Evolutionary conservation across 2,329 filamentous ascomycete genomes (phyloP).

Genomic region (Xenosphaeropsis pyriputrescens): DNA sequence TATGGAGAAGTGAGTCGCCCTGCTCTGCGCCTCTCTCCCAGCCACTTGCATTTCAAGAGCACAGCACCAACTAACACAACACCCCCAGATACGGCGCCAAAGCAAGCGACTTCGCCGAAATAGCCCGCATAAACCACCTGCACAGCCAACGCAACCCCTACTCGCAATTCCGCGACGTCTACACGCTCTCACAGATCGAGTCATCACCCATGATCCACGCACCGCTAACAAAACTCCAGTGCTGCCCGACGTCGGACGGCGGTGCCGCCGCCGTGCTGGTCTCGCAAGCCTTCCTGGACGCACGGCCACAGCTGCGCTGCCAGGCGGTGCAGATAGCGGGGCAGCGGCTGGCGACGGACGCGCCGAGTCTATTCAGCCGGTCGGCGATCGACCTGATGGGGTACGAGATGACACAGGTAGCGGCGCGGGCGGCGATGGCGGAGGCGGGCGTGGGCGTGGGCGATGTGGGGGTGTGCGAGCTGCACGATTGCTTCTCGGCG

Average conservation of each 20-base stretch:
- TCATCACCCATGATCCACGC: constrained; percentile 64
- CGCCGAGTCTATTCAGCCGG: constrained; percentile 61
- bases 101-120: constrained; percentile 82
- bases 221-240: constrained; percentile 94
- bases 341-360: constrained; percentile 77
- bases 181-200: constrained; percentile 72
- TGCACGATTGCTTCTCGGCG: constrained; percentile 93
- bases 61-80: no score
- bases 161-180: constrained; percentile 92
- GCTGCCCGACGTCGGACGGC: constrained; percentile 91
- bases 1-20: constrained; percentile 62
- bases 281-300: constrained; percentile 76
- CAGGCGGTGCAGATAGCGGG: constrained; percentile 85
- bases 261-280: constrained; percentile 80
- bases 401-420: constrained; percentile 67
- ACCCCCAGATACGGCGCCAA: constrained; percentile 62
- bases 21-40: not conserved
- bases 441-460: constrained; percentile 56
- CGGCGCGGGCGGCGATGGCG: constrained; percentile 51
- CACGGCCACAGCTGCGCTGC: constrained; percentile 63
- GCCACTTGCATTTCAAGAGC: constrained; percentile 1
- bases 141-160: constrained; percentile 91
- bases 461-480: constrained; percentile 73
- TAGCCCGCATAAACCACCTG: constrained; percentile 81
- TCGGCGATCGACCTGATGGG: constrained; percentile 82